Conservation (phyloP, 306 rosid species). For the Adenanthera pavonina region DNA sequence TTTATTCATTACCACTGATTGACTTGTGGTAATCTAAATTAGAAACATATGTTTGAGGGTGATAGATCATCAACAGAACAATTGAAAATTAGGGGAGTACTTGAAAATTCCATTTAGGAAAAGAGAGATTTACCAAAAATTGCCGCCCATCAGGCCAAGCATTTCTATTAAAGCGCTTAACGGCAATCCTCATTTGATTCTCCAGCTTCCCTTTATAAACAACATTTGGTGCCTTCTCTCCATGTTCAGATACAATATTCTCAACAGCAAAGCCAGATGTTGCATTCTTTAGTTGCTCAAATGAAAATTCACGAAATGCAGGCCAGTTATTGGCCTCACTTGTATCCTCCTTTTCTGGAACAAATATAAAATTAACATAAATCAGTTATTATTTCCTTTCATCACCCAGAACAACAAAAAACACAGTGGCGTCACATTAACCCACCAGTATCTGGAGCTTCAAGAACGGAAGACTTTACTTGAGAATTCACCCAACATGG, state of each 20-base stretch:
- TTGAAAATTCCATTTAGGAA: not conserved
- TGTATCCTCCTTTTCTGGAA: conserved; percentile 20
- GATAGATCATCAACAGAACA: not conserved
- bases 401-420: conserved; percentile 1
- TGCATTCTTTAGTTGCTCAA: conserved; percentile 59
- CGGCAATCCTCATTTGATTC: conserved; percentile 60
- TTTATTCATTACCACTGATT: not conserved
- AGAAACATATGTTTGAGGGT: not conserved
- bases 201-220: conserved; percentile 53
- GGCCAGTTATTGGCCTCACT: conserved; percentile 15
- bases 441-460: conserved; percentile 22
- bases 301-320: conserved; percentile 27
- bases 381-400: not conserved
- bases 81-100: not conserved
- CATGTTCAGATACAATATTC: conserved; percentile 65
- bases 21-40: not conserved
- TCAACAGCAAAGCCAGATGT: conserved; percentile 68
- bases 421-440: not conserved
- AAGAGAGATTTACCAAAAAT: conserved; percentile 7
- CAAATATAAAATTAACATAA: not conserved
- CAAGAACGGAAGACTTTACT: conserved; percentile 28
- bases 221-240: conserved; percentile 57
- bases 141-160: conserved; percentile 31
- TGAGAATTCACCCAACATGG: conserved; percentile 21
- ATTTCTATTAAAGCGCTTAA: conserved; percentile 57